phyloP scores from a whole-genome alignment of 116 monocot genomes.

The Cymodocea nodosa region DNA sequence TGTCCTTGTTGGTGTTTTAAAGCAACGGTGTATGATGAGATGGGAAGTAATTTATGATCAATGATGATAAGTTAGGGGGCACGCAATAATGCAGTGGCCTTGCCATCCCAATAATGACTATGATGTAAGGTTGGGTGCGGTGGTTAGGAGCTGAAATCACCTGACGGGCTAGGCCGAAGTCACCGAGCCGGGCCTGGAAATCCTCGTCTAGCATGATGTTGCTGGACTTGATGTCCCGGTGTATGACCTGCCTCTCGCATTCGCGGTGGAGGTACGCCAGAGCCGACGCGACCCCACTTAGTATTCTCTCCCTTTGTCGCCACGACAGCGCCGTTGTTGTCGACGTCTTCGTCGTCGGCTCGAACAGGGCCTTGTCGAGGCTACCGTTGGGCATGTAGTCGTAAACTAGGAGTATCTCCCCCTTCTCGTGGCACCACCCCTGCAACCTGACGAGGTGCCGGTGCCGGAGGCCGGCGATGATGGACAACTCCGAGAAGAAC shows the following conservation, averaged over 20 bases:
- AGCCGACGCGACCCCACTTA: conserved; percentile 78
- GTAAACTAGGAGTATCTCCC: conserved; percentile 88
- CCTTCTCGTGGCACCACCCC: conserved; percentile 89
- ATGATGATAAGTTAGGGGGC: too few relatives aligned
- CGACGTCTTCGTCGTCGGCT: conserved; percentile 4
- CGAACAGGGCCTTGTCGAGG: conserved; percentile 81
- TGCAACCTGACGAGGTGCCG: conserved; percentile 72
- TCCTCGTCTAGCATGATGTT: conserved; percentile 95
- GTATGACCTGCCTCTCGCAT: conserved; percentile 88
- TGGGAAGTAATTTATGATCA: too few relatives aligned
- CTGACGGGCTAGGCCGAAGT: conserved; percentile 81
- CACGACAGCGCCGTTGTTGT: conserved; percentile 26
- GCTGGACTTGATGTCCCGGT: conserved; percentile 96
- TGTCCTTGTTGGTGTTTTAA: too few relatives aligned
- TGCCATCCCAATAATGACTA: too few relatives aligned
- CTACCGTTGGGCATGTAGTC: conserved; percentile 95
- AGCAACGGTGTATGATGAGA: too few relatives aligned
- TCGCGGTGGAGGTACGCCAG: conserved; percentile 94
- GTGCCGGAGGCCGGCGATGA: conserved; percentile 92
- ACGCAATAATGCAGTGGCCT: too few relatives aligned
- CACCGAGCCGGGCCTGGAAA: conserved; percentile 77
- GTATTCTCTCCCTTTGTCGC: conserved; percentile 60
- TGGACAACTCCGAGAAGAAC: conserved; percentile 87
- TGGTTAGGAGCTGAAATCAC: background rate
- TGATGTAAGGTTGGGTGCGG: background rate